Evolutionary conservation across 140 eudicot species (phyloP), one percentile per base, ranked within the genome.

Genomic region (Ambrosia hybrid): DNA sequence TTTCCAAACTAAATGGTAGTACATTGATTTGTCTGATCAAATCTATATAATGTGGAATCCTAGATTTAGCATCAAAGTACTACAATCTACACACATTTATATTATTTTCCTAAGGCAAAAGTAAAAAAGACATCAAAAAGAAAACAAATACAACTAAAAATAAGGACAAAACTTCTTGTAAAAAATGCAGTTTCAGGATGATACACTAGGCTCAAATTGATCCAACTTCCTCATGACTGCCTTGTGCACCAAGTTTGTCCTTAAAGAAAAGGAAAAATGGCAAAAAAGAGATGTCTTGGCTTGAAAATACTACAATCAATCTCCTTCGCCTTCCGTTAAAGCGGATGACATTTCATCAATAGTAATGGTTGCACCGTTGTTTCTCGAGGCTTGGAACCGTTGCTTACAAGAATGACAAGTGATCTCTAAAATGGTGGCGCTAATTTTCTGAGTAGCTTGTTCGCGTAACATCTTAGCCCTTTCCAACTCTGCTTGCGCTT

Each of bases 391-490:
- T 51, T 79, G 83, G 43, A 89, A 89, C 17, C 82, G 84, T n/a
- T 76, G 85, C 78, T 78, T 84, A 75, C 98, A 93, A 12, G 93
- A 76, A 73, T 84, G 91, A 78, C 98, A 93, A 48, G 98, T 93
- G 63, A 93, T 84, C 67, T 93, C 83, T 34, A 84, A 59, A 6
- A 88, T 68, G 33, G 85, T 81, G n/a, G 89, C 53, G 39, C 79
- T 84, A 1, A 93, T 78, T 68, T 81, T 80, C 78, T 77, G 88
- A 0, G 80, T 80, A 8, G 98, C 96, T 16, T 86, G 86, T 21
- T 83, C 87, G 65, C 80, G 83, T 49, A 86, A 56, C 10, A 57
- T 70, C 49, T 79, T 84, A 3, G 98, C 98, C 57, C 82, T 86
- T 34, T 88, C 93, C 21, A 93, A 48, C 67, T 93, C 98, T 3